Base-by-base conservation (phyloP, 2,329 filamentous ascomycete genomes). In the Tetracladium maxilliforme region DNA sequence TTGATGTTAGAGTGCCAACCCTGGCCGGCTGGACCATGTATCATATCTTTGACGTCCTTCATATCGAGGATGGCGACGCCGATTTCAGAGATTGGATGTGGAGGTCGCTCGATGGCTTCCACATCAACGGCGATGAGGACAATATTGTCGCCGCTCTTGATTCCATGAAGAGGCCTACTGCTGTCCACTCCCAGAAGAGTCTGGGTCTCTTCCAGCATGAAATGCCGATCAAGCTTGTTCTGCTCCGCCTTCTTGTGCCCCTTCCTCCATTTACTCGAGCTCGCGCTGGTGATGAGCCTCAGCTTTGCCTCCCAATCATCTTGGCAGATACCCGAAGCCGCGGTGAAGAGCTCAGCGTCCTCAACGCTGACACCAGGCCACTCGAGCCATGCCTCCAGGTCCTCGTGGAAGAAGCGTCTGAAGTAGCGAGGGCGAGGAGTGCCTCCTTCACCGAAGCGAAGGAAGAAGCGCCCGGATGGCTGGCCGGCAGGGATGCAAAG, bases 21-120 rank as follows among this genome's bases (percentile, higher is more conserved):
- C 20, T 53, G 38, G 4, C 73, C 81, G 14, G 56, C 48, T 3
- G 53, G 39, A 1, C 80, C 80, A 4, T 80, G 78, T 1, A 66
- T 40, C 1, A 71, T 32, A 6, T 47, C 51, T 2, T 49, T 38
- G 13, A 83, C 43, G 19, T 64, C 48, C 5, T 48, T 38, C 1
- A 78, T 84, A 44, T 95, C 84, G 0, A 95, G 58, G 4, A 75
- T 73, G 2, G 82, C 75, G 20, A 98, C 58, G 1, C 90, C 90
- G 19, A 98, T 61, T 47, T 98, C 90, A 0, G 86, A 92, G 30
- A 95, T 64, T 9, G 67, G 56, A 17, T 61, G 54, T 9, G 70
- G 65, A 22, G 67, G 57, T 13, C 53, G 51, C 46, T 98, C 90
- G 30, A 74, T 81, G 2, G 76, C 72, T 48, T 98, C 90, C 16